Percentiles rank a stretch among this genome's conserved stretches.
These are phyloP conservation scores for Coprinopsis sp. DNA, from an alignment of 768 basidiomycete genomes.

Conservation along the genomic window DNA sequence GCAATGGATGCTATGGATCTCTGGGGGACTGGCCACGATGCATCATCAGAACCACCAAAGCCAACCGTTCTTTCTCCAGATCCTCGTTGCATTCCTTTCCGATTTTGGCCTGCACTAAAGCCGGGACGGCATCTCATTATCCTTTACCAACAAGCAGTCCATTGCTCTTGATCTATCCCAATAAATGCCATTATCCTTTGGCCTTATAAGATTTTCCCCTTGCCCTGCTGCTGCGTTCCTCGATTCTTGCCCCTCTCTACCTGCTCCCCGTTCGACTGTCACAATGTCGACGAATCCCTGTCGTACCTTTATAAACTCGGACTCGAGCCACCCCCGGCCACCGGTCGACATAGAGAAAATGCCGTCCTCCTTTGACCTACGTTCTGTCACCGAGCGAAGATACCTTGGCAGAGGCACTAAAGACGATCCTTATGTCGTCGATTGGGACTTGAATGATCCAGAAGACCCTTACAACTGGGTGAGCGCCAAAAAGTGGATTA, in stretches of 20 bases:
- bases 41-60: neutral
- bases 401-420: conserved; percentile 45
- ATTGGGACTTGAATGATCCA: conserved; percentile 47
- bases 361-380: neutral
- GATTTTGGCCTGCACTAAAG: conserved; percentile 13
- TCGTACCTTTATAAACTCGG: too few relatives aligned
- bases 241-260: too few relatives aligned
- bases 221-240: too few relatives aligned
- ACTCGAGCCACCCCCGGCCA: conserved; percentile 3
- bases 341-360: conserved; percentile 14
- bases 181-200: too few relatives aligned
- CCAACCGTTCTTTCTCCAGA: conserved; percentile 9
- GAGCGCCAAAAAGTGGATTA: conserved; percentile 43
- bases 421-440: conserved; percentile 49
- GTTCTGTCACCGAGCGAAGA: conserved; percentile 10
- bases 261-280: too few relatives aligned
- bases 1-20: neutral
- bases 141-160: conserved; percentile 13
- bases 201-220: too few relatives aligned
- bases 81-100: conserved; percentile 9
- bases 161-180: neutral
- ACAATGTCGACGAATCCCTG: too few relatives aligned
- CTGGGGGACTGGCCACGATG: neutral
- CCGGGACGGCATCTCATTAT: conserved; percentile 16
- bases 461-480: conserved; percentile 58